phyloP scores from a whole-genome alignment of 2,329 filamentous ascomycete genomes.

The Fusarium paranaense region DNA sequence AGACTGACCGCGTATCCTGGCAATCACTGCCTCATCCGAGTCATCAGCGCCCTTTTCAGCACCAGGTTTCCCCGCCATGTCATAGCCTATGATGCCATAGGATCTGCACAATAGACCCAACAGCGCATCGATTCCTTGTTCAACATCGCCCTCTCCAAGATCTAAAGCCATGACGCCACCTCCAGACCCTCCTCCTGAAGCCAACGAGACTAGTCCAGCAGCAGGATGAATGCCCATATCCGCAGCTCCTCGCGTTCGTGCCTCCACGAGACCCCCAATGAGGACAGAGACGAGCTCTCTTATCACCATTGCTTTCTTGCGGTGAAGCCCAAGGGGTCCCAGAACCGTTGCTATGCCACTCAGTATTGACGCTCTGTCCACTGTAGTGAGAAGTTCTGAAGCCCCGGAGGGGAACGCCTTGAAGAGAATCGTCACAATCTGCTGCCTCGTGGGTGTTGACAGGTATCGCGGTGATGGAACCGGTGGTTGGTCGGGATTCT shows the following conservation, averaged over 20 bases:
- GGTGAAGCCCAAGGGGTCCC: constrained; percentile 79
- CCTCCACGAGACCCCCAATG: constrained; percentile 87
- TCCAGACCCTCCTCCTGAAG: constrained; percentile 61
- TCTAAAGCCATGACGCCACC: constrained; percentile 68
- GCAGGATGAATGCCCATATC: constrained; percentile 96
- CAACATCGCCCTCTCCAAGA: constrained; percentile 72
- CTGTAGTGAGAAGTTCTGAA: constrained; percentile 75
- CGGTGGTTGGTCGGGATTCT: constrained; percentile 61
- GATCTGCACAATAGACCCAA: constrained; percentile 70
- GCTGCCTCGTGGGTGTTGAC: constrained; percentile 67
- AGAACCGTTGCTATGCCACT: constrained; percentile 91
- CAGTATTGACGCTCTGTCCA: constrained; percentile 82
- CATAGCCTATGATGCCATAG: constrained; percentile 71
- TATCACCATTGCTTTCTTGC: constrained; percentile 92
- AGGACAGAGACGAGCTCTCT: constrained; percentile 86
- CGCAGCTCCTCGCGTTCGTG: constrained; percentile 91
- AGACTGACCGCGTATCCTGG: constrained; percentile 70
- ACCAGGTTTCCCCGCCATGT: constrained; percentile 47
- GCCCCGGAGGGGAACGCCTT: constrained; percentile 76
- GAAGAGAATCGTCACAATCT: constrained; percentile 74
- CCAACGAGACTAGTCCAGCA: constrained; percentile 82
- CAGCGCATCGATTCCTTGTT: constrained; percentile 73
- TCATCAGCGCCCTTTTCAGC: constrained; percentile 51
- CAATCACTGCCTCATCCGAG: constrained; percentile 64
- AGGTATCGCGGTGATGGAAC: constrained; percentile 67